Evolutionary conservation across 495 filamentous ascomycete species (phyloP).

Genomic region (Neurospora sp.): DNA sequence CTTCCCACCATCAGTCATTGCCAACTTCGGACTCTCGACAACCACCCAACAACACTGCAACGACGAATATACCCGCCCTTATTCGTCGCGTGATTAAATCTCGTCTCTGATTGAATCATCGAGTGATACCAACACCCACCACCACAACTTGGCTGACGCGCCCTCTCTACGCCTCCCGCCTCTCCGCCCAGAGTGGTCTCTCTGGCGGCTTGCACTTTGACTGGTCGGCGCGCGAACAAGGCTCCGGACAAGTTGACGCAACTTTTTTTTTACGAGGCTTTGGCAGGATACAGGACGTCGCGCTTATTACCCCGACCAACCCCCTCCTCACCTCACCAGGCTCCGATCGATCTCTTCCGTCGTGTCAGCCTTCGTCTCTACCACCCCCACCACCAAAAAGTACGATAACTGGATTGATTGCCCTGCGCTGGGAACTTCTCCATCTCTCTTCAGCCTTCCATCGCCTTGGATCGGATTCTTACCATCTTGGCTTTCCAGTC

Average conservation of each 20-base stretch:
- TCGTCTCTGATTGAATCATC: neutral
- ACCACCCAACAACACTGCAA: neutral
- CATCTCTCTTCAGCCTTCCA: neutral
- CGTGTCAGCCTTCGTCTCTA: neutral
- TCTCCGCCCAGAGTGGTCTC: neutral
- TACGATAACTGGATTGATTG: neutral
- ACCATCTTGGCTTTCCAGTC: constrained; percentile 6
- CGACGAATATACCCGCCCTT: neutral
- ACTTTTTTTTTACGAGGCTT: neutral
- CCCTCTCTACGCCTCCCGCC: neutral
- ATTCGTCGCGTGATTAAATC: neutral
- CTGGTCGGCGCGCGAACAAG: neutral
- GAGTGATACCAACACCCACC: neutral
- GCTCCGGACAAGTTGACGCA: neutral
- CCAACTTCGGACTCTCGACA: neutral
- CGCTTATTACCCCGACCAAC: neutral
- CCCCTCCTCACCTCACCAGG: neutral
- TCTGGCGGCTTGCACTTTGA: neutral
- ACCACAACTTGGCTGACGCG: neutral
- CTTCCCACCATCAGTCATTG: neutral
- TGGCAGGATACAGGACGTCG: neutral
- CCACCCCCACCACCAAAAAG: neutral
- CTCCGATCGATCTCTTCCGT: neutral
- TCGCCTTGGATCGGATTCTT: neutral
- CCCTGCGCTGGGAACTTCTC: neutral